These are phyloP conservation scores for Pythium coloratum DNA, from an alignment of 352 stramenopile species.

Conservation along the genomic window DNA sequence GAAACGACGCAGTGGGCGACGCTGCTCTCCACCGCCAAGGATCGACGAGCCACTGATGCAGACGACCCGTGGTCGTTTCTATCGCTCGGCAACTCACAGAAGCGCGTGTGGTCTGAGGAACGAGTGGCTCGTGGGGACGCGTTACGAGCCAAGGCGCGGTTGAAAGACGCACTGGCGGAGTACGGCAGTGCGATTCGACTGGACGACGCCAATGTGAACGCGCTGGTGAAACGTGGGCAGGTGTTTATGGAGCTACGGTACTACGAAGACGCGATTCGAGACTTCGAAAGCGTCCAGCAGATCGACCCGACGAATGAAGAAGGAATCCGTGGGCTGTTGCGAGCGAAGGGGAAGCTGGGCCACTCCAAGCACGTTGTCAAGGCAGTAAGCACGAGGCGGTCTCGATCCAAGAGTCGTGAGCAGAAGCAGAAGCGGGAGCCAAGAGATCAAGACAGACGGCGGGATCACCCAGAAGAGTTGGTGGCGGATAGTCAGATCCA, in stretches of 20 bases:
- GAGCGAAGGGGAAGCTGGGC: conserved; percentile 25
- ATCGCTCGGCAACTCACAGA: conserved; percentile 35
- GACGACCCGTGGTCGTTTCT: conserved; percentile 33
- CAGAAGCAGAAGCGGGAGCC: not conserved
- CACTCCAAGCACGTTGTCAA: conserved; percentile 20
- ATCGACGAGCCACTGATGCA: not conserved
- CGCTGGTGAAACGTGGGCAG: conserved; percentile 29
- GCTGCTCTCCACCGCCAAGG: not conserved
- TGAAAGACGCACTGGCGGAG: conserved; percentile 38
- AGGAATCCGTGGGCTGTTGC: conserved; percentile 22
- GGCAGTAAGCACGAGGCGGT: not conserved
- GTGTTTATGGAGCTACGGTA: conserved; percentile 27
- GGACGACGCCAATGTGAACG: conserved; percentile 27
- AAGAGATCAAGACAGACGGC: not conserved
- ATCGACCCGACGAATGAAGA: conserved; percentile 25
- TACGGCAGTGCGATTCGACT: conserved; percentile 42
- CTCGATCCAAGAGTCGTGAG: conserved; percentile 6
- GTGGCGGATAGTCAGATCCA: not conserved
- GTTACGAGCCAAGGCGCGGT: conserved; percentile 25
- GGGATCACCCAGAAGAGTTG: not conserved
- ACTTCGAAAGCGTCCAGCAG: conserved; percentile 33
- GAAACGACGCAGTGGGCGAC: not conserved
- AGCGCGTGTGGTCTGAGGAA: conserved; percentile 39
- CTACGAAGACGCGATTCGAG: conserved; percentile 37
- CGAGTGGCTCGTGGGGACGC: conserved; percentile 28